Evolutionary conservation across 352 stramenopile genomes (phyloP).

Genomic region (Phytopythium kandeliae): DNA sequence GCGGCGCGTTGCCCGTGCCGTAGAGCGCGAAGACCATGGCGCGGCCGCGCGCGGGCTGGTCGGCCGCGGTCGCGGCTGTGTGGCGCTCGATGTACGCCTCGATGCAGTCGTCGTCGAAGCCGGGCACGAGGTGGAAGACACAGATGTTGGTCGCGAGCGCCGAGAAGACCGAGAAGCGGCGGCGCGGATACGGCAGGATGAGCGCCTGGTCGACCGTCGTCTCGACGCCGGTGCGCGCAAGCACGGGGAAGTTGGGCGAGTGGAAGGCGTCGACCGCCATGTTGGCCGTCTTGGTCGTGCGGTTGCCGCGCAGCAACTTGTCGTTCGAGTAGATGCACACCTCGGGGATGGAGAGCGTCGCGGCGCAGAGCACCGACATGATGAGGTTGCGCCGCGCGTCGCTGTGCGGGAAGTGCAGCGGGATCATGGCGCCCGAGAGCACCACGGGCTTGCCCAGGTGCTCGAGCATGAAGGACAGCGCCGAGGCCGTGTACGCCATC

Average conservation of each 20-base stretch:
- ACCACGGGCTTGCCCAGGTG: constrained; percentile 95
- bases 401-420: constrained; percentile 94
- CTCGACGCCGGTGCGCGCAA: constrained; percentile 92
- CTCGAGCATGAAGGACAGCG: constrained; percentile 97
- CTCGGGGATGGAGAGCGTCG: constrained; percentile 75
- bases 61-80: constrained; percentile 32
- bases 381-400: constrained; percentile 96
- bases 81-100: constrained; percentile 69
- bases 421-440: constrained; percentile 95
- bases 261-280: constrained; percentile 94
- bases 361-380: constrained; percentile 88
- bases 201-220: constrained; percentile 90
- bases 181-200: constrained; percentile 84
- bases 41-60: constrained; percentile 24
- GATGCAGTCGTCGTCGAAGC: constrained; percentile 85
- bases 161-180: constrained; percentile 86
- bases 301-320: constrained; percentile 92
- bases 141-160: constrained; percentile 91
- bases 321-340: constrained; percentile 96
- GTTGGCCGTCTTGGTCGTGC: constrained; percentile 95
- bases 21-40: constrained; percentile 93
- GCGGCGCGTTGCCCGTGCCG: constrained; percentile 93
- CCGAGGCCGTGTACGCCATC: constrained; percentile 96
- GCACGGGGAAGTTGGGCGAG: constrained; percentile 92
- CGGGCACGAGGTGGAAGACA: constrained; percentile 88